A percentile compares a stretch with the other conserved stretches of the same genome.
Conservation (phyloP, 2,329 filamentous ascomycete genomes). For the Fusarium tanahbumbuense region DNA sequence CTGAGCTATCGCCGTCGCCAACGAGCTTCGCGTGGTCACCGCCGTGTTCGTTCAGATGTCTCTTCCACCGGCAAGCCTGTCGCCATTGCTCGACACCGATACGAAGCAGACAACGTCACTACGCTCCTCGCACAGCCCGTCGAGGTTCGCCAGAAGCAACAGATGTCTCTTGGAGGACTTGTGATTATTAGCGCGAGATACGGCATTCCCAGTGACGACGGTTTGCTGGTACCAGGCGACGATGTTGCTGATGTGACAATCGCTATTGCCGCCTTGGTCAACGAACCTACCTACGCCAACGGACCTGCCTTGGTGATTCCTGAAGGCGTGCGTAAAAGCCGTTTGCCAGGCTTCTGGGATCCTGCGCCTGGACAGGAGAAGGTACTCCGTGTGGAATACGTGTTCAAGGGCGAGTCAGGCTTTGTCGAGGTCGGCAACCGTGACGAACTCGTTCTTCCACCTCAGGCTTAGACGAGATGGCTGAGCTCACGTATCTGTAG, state of each 20-base stretch:
- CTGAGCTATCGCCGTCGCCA: slow-evolving; percentile 30
- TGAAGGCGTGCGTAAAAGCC: slow-evolving; percentile 55
- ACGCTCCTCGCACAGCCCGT: slow-evolving; percentile 57
- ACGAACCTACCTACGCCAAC: slow-evolving; percentile 40
- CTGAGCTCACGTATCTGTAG: neutral
- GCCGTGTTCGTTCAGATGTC: slow-evolving; percentile 12
- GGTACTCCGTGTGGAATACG: slow-evolving; percentile 59
- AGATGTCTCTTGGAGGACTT: slow-evolving; percentile 53
- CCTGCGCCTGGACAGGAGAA: slow-evolving; percentile 59
- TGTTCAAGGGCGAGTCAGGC: slow-evolving; percentile 52
- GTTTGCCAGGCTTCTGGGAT: slow-evolving; percentile 64
- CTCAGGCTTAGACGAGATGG: slow-evolving; percentile 10
- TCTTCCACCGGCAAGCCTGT: slow-evolving; percentile 34
- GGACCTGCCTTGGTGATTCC: slow-evolving; percentile 54
- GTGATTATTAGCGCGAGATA: slow-evolving; percentile 63
- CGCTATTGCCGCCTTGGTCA: slow-evolving; percentile 59
- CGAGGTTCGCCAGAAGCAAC: slow-evolving; percentile 53
- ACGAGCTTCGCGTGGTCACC: slow-evolving; percentile 12
- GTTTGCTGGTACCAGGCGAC: slow-evolving; percentile 50
- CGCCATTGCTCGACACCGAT: slow-evolving; percentile 51
- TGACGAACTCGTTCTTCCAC: slow-evolving; percentile 44
- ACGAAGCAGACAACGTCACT: slow-evolving; percentile 59
- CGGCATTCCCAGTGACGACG: slow-evolving; percentile 52
- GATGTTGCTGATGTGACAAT: slow-evolving; percentile 64
- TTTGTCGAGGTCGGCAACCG: slow-evolving; percentile 38